A percentile compares a stretch with the other conserved stretches of the same genome.
These are phyloP conservation scores for Chaetomiaceae sp. DNA, from an alignment of 2,329 filamentous ascomycete species.

Conservation along the genomic window DNA sequence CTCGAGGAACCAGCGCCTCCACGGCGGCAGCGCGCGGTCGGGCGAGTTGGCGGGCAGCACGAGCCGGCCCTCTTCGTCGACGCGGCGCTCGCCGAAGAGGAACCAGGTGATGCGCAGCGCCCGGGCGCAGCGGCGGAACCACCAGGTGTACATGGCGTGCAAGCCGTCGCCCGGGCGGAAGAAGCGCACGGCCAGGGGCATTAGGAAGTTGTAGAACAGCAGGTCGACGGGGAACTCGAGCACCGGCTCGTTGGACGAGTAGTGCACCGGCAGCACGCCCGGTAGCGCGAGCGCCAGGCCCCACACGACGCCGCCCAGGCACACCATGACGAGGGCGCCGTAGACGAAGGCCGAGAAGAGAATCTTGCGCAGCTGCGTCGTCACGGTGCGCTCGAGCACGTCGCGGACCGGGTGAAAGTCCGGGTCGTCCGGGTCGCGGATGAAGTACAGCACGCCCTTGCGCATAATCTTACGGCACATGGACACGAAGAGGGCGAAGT, in stretches of 20 bases:
- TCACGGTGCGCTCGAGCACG: slow-evolving; percentile 86
- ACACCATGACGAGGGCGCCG: slow-evolving; percentile 84
- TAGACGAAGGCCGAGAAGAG: slow-evolving; percentile 94
- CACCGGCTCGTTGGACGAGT: slow-evolving; percentile 86
- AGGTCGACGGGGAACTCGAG: slow-evolving; percentile 92
- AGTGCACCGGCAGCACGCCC: slow-evolving; percentile 80
- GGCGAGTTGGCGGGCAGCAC: slow-evolving; percentile 37
- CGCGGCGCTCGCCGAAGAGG: slow-evolving; percentile 74
- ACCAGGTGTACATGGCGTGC: slow-evolving; percentile 87
- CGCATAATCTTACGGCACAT: slow-evolving; percentile 99
- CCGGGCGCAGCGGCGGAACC: slow-evolving; percentile 84
- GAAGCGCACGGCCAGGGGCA: slow-evolving; percentile 77
- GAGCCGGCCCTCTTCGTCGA: slow-evolving; percentile 74
- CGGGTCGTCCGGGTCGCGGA: slow-evolving; percentile 94
- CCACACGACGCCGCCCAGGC: slow-evolving; percentile 94
- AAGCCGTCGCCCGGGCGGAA: slow-evolving; percentile 81
- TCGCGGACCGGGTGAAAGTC: slow-evolving; percentile 97
- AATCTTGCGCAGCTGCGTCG: slow-evolving; percentile 92
- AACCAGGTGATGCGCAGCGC: slow-evolving; percentile 81
- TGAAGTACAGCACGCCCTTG: slow-evolving; percentile 93
- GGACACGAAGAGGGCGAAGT: slow-evolving; percentile 95
- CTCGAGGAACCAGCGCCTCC: slow-evolving; percentile 42
- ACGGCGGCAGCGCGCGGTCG: slow-evolving; percentile 31
- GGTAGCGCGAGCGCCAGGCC: slow-evolving; percentile 63
- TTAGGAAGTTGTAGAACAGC: slow-evolving; percentile 93